Conservation (phyloP, 805 yeast species). For the Kazachstania bromeliacearum region DNA sequence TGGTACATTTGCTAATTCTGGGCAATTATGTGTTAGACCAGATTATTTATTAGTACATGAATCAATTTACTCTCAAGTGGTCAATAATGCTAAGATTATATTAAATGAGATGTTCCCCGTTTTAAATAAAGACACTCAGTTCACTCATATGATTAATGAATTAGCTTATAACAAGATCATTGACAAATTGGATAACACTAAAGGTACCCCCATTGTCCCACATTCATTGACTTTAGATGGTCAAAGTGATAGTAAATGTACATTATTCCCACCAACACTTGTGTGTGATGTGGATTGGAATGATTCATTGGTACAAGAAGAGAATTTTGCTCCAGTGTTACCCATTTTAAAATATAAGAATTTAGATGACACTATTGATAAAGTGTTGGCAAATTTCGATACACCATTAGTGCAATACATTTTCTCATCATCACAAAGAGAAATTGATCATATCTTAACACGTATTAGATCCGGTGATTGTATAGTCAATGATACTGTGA, state of each 20-base stretch:
- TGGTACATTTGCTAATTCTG: conserved; percentile 73
- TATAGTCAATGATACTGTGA: conserved; percentile 56
- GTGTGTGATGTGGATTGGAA: conserved; percentile 51
- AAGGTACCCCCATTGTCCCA: conserved; percentile 34
- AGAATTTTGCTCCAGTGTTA: conserved; percentile 77
- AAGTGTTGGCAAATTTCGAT: conserved; percentile 44
- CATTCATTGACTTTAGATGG: conserved; percentile 23
- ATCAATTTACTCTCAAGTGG: conserved; percentile 43
- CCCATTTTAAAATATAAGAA: conserved; percentile 54
- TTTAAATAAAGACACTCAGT: conserved; percentile 32
- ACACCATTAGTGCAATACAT: conserved; percentile 77
- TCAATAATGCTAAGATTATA: conserved; percentile 33
- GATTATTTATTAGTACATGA: conserved; percentile 72
- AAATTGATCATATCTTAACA: conserved; percentile 40
- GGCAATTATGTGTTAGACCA: conserved; percentile 87
- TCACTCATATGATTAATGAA: conserved; percentile 52
- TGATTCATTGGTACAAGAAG: conserved; percentile 66
- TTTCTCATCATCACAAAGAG: conserved; percentile 41
- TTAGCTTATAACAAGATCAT: conserved; percentile 42
- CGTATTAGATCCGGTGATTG: conserved; percentile 65
- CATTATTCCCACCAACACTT: conserved; percentile 62
- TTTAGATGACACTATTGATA: conserved; percentile 36
- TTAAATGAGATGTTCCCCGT: conserved; percentile 38
- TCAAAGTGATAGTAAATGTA: conserved; percentile 18
- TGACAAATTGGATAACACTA: conserved; percentile 36